Base-by-base conservation (phyloP, 257 asterid species). In the Lycium ferocissimum region DNA sequence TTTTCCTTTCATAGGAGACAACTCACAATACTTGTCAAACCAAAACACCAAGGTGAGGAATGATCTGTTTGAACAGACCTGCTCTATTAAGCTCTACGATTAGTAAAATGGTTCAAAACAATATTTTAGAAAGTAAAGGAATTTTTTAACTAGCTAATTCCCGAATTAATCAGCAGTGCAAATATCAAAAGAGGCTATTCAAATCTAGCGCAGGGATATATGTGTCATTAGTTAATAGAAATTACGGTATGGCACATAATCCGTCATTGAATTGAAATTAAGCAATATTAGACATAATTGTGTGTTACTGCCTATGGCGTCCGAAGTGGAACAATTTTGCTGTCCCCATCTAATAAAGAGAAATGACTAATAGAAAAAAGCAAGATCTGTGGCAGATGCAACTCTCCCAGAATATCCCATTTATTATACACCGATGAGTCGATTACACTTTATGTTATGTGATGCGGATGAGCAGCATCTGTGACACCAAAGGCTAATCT, bases 341-440 rank as follows among this genome's bases (percentile, higher is more conserved):
- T 65, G 72, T 26, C 70, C 38, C 70, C 38, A 22, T 38, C 70
- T 62, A 62, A 65, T 65, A 65, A 65, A 33, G 72, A 26, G 72
- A 65, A 65, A 65, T 33, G 17, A 22, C 72, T 65, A 5, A 65
- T 13, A 65, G 45, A 12, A 12, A 65, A 65, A 18, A 65, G n/a
- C 72, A 62, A 22, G 15, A 62, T 7, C 62, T 7, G n/a, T 56
- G 62, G 20, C 62, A 56, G 20, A 56, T 56, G n/a, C 62, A 56
- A 56, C 62, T 14, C 62, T 15, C 62, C 62, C n/a, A 14, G 62
- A 14, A 56, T 56, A 14, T 56, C 62, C 1, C 59, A 54, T 54
- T 54, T 54, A 54, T 12, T 54, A 54, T 0, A 54, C 14, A 18
- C 13, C 6, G 6, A 40, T 54, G 59, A 54, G 33, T 26, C 33